Evolutionary conservation across 352 stramenopile species (phyloP).

Genomic region (Lagenidium giganteum): DNA sequence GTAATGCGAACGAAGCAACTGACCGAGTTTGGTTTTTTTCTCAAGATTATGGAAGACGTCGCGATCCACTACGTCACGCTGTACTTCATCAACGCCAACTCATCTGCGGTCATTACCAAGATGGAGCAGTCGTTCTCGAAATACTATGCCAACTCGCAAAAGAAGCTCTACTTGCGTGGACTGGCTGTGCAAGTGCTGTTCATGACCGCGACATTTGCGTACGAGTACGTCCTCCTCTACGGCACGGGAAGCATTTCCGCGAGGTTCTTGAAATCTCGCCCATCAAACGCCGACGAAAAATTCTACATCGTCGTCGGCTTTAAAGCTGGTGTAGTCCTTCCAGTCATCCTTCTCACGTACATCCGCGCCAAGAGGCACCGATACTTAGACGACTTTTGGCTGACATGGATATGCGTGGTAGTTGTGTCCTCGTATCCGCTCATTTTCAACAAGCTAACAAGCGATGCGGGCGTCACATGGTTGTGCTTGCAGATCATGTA

Average conservation of each 20-base stretch:
- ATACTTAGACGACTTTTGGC: slow-evolving; percentile 52
- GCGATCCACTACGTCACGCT: slow-evolving; percentile 74
- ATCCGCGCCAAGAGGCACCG: slow-evolving; percentile 56
- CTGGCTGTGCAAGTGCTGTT: slow-evolving; percentile 60
- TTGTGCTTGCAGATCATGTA: slow-evolving; percentile 83
- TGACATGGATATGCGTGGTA: slow-evolving; percentile 66
- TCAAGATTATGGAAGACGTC: slow-evolving; percentile 80
- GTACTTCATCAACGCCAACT: slow-evolving; percentile 81
- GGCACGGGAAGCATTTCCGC: slow-evolving; percentile 31
- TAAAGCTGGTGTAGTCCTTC: slow-evolving; percentile 57
- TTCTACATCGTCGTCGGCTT: slow-evolving; percentile 65
- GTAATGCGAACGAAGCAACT: slow-evolving; percentile 44
- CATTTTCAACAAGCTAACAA: slow-evolving; percentile 80
- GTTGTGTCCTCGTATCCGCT: slow-evolving; percentile 63
- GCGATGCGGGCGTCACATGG: slow-evolving; percentile 79
- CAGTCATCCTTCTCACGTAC: slow-evolving; percentile 58
- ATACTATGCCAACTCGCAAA: slow-evolving; percentile 73
- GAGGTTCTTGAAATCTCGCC: slow-evolving; percentile 17
- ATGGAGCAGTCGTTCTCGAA: slow-evolving; percentile 79
- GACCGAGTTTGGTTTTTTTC: slow-evolving; percentile 70
- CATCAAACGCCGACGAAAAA: slow-evolving; percentile 31
- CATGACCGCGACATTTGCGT: slow-evolving; percentile 60
- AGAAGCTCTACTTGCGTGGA: slow-evolving; percentile 49
- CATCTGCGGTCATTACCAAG: slow-evolving; percentile 54
- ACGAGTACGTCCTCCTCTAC: slow-evolving; percentile 74